These are phyloP conservation scores for Backusella macrospora DNA, from an alignment of 192 early-diverging fungal species.

Conservation along the genomic window DNA sequence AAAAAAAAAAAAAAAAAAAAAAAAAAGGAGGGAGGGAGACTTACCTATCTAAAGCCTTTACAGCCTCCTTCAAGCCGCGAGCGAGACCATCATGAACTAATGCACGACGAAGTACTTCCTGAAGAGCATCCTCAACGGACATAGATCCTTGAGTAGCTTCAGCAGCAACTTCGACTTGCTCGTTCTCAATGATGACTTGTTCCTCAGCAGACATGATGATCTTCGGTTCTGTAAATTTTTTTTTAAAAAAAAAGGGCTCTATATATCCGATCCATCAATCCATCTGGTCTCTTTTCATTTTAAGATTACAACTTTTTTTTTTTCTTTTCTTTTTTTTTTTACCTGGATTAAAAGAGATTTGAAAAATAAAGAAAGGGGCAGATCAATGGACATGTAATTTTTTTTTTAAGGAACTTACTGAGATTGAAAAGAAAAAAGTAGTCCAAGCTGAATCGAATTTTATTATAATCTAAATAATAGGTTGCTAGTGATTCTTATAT, in stretches of 20 bases:
- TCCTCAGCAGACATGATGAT: constrained; percentile 41
- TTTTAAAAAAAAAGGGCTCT: background rate
- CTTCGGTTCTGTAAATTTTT: background rate
- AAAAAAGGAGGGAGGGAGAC: no score
- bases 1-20: background rate
- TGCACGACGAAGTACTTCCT: constrained; percentile 94
- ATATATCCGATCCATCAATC: background rate
- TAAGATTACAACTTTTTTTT: background rate
- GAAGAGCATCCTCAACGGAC: constrained; percentile 96
- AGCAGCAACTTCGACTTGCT: constrained; percentile 54
- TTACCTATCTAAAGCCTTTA: constrained; percentile 94
- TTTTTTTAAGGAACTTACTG: no score
- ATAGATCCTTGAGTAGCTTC: constrained; percentile 60
- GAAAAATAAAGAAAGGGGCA: no score
- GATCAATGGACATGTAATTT: no score
- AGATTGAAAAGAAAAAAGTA: no score
- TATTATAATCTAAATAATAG: no score
- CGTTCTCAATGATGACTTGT: constrained; percentile 48
- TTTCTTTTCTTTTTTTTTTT: background rate
- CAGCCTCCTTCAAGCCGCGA: constrained; percentile 94
- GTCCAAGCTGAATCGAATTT: no score
- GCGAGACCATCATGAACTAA: constrained; percentile 95
- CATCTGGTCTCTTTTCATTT: background rate
- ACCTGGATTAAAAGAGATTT: background rate
- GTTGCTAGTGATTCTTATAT: no score